Percentiles rank a stretch among this genome's conserved stretches.
These are phyloP conservation scores for Geotrichum phurueaensis DNA, from an alignment of 1,139 yeast genomes.

Conservation along the genomic window DNA sequence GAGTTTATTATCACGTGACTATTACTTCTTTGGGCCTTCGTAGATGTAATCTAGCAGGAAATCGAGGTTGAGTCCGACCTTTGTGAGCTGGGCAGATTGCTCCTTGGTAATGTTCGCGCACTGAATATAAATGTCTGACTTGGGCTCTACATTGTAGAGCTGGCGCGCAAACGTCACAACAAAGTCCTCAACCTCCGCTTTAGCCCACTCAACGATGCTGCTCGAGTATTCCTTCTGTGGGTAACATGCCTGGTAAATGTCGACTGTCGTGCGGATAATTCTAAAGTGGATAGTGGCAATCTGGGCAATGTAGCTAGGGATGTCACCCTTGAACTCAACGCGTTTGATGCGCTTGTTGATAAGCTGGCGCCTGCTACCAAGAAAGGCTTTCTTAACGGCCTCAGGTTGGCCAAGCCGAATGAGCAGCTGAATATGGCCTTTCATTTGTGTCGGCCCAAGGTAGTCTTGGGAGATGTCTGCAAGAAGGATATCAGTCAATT, in stretches of 20 bases:
- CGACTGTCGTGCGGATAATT: slow-evolving; percentile 45
- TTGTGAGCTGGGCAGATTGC: slow-evolving; percentile 58
- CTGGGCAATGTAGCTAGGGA: slow-evolving; percentile 51
- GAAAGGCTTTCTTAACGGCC: slow-evolving; percentile 44
- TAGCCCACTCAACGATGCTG: slow-evolving; percentile 62
- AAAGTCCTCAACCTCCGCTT: slow-evolving; percentile 57
- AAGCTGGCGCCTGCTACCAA: slow-evolving; percentile 43
- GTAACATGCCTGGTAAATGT: slow-evolving; percentile 44
- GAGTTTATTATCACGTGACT: background rate
- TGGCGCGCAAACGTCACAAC: slow-evolving; percentile 59
- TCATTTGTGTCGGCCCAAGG: slow-evolving; percentile 29
- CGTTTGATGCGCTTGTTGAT: slow-evolving; percentile 44
- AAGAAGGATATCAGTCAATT: slow-evolving; percentile 29
- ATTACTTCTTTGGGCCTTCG: slow-evolving; percentile 15
- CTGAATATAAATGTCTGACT: slow-evolving; percentile 43
- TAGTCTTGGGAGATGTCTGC: slow-evolving; percentile 35
- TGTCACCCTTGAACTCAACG: slow-evolving; percentile 51
- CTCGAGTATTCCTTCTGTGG: slow-evolving; percentile 31
- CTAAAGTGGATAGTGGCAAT: slow-evolving; percentile 57
- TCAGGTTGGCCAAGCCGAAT: slow-evolving; percentile 41
- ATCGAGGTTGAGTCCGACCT: slow-evolving; percentile 68
- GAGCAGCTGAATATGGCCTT: slow-evolving; percentile 38
- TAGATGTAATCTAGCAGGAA: slow-evolving; percentile 34
- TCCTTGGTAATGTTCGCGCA: slow-evolving; percentile 50
- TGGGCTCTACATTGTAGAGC: slow-evolving; percentile 55